Percentiles rank a stretch among this genome's conserved stretches.
These are phyloP conservation scores for Beauveria scarabaeidicola DNA, from an alignment of 2,329 filamentous ascomycete species.

Conservation along the genomic window DNA sequence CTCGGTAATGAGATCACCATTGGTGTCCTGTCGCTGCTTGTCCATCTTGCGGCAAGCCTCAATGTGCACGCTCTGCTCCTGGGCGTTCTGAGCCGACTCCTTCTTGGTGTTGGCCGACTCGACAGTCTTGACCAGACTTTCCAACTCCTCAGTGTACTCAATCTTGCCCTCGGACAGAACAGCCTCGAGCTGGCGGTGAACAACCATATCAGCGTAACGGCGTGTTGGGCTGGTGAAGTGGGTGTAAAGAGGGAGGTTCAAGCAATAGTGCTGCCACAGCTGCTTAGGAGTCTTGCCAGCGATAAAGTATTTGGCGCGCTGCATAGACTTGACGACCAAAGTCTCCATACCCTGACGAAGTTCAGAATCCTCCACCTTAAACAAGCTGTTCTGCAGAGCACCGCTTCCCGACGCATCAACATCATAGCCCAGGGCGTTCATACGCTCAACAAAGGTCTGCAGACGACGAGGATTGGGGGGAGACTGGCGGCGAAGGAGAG, in stretches of 20 bases:
- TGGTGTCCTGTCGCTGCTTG: slow-evolving; percentile 74
- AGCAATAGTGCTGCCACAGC: slow-evolving; percentile 77
- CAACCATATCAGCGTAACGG: slow-evolving; percentile 89
- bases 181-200: slow-evolving; percentile 88
- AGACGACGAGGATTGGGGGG: slow-evolving; percentile 81
- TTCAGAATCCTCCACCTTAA: slow-evolving; percentile 81
- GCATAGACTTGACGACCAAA: slow-evolving; percentile 88
- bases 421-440: slow-evolving; percentile 83
- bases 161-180: slow-evolving; percentile 72
- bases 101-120: slow-evolving; percentile 99
- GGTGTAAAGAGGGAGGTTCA: slow-evolving; percentile 91
- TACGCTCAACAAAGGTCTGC: slow-evolving; percentile 83
- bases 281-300: slow-evolving; percentile 69
- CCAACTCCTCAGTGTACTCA: slow-evolving; percentile 83
- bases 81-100: slow-evolving; percentile 91
- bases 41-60: slow-evolving; percentile 96
- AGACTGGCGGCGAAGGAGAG: slow-evolving; percentile 78
- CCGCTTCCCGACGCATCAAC: slow-evolving; percentile 87
- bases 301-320: slow-evolving; percentile 91
- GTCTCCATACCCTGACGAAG: slow-evolving; percentile 98
- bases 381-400: slow-evolving; percentile 85
- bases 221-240: slow-evolving; percentile 95
- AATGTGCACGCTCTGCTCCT: slow-evolving; percentile 98
- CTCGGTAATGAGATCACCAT: slow-evolving; percentile 88
- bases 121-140: slow-evolving; percentile 81